A percentile compares a stretch with the other conserved stretches of the same genome.
These are phyloP conservation scores for Vaccinium darrowii DNA, from an alignment of 148 eudicot species.

Conservation along the genomic window DNA sequence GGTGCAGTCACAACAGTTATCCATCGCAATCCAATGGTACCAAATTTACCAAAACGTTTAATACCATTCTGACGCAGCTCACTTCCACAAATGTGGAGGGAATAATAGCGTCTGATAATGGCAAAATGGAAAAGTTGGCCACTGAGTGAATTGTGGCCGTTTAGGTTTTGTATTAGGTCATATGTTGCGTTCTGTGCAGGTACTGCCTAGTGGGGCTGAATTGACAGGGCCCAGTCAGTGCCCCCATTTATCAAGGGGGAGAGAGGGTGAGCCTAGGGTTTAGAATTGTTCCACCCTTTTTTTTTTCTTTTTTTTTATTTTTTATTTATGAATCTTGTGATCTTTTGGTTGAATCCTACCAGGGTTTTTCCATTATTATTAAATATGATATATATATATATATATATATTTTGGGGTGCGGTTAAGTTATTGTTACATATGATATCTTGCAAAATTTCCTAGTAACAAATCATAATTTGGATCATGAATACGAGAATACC, in stretches of 20 bases:
- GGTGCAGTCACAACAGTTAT: constrained; percentile 43
- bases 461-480: no score
- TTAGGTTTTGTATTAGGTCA: constrained; percentile 7
- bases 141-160: not conserved
- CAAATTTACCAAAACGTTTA: constrained; percentile 32
- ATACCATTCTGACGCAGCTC: constrained; percentile 22
- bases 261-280: not conserved
- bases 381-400: no score
- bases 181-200: constrained; percentile 18
- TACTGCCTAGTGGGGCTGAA: constrained; percentile 1
- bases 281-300: not conserved
- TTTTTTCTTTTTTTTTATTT: no score
- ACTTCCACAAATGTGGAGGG: constrained; percentile 15
- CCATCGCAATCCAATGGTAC: constrained; percentile 59
- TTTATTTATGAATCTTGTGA: no score
- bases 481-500: no score
- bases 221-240: constrained; percentile 10
- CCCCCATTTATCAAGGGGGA: not conserved
- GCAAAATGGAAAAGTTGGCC: constrained; percentile 10
- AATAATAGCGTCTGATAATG: constrained; percentile 11
- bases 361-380: not conserved
- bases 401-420: no score
- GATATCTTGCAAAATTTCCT: no score
- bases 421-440: no score
- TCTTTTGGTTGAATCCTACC: not conserved